These are phyloP conservation scores for Aspergillus homomorphus DNA, from an alignment of 495 filamentous ascomycete genomes.

Conservation along the genomic window DNA sequence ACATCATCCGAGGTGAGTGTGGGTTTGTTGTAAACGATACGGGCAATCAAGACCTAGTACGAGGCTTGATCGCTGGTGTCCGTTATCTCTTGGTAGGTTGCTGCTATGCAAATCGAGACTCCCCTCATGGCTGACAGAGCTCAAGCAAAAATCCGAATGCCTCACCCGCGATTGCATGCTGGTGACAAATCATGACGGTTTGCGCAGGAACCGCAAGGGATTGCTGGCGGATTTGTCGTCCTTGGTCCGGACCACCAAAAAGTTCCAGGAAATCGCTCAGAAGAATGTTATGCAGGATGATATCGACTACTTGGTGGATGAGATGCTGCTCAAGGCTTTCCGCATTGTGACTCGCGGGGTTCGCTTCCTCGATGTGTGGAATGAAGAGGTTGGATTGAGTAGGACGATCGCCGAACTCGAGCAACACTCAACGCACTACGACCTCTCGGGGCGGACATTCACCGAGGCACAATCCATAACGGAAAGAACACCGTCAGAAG, in stretches of 20 bases:
- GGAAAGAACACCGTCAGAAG: conserved; percentile 18
- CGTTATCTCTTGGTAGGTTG: conserved; percentile 77
- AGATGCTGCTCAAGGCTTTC: conserved; percentile 90
- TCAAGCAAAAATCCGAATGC: conserved; percentile 81
- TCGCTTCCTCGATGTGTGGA: conserved; percentile 86
- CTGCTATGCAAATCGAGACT: neutral
- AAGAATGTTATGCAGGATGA: conserved; percentile 51
- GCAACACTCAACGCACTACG: conserved; percentile 29
- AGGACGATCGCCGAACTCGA: conserved; percentile 61
- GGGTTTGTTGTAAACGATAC: conserved; percentile 67
- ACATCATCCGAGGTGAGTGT: conserved; percentile 71
- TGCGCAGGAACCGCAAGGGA: conserved; percentile 79
- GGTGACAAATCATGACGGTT: conserved; percentile 68
- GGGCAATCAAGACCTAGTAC: conserved; percentile 83
- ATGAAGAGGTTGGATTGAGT: conserved; percentile 66
- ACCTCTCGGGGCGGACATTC: conserved; percentile 69
- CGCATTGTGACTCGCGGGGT: conserved; percentile 90
- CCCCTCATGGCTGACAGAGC: neutral
- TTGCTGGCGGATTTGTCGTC: conserved; percentile 85
- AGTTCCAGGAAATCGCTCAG: conserved; percentile 63
- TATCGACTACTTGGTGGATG: conserved; percentile 76
- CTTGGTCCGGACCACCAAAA: conserved; percentile 82
- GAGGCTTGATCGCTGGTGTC: conserved; percentile 89
- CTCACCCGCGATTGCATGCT: conserved; percentile 74
- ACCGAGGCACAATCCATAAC: conserved; percentile 48